Evolutionary conservation across 1,284 basidiomycete species (phyloP).

Genomic region (Microstroma glucosiphilum): DNA sequence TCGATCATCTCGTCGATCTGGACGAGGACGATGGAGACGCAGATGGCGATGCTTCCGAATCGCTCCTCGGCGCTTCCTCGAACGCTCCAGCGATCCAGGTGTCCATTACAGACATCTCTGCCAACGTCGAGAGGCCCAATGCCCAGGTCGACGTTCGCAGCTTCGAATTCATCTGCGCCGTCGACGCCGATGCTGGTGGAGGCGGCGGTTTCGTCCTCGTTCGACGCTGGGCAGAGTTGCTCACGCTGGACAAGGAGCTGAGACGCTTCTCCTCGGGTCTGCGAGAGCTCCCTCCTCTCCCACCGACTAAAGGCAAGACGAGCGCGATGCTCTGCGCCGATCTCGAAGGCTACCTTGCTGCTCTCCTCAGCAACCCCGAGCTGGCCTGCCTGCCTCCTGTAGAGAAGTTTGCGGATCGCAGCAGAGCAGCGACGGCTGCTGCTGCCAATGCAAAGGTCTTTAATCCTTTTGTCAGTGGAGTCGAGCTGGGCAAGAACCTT

Average conservation of each 20-base stretch:
- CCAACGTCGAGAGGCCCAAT: conserved; percentile 26
- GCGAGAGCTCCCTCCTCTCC: conserved; percentile 13
- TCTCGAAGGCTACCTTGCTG: conserved; percentile 32
- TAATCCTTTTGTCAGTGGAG: conserved; percentile 17
- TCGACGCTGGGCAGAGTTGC: conserved; percentile 42
- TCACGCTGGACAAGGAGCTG: conserved; percentile 36
- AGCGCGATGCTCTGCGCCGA: conserved; percentile 26
- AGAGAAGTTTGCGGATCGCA: conserved; percentile 40
- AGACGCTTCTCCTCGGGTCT: not conserved
- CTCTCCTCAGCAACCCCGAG: conserved; percentile 24
- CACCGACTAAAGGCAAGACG: conserved; percentile 22
- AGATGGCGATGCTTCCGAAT: not conserved
- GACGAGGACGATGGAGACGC: conserved; percentile 3
- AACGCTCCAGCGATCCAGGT: conserved; percentile 7
- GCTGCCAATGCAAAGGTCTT: conserved; percentile 18
- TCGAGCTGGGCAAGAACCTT: conserved; percentile 22
- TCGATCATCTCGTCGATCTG: not conserved
- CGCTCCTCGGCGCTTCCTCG: not conserved
- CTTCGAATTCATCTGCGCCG: conserved; percentile 43
- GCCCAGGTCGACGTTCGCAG: conserved; percentile 28
- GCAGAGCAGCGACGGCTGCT: conserved; percentile 28
- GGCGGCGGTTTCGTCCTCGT: conserved; percentile 42
- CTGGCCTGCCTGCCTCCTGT: conserved; percentile 20
- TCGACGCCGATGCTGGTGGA: conserved; percentile 25
- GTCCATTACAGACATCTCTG: conserved; percentile 38